A percentile compares a stretch with the other conserved stretches of the same genome.
Conservation (phyloP, 495 filamentous ascomycete species). For the Penicillium canescens region DNA sequence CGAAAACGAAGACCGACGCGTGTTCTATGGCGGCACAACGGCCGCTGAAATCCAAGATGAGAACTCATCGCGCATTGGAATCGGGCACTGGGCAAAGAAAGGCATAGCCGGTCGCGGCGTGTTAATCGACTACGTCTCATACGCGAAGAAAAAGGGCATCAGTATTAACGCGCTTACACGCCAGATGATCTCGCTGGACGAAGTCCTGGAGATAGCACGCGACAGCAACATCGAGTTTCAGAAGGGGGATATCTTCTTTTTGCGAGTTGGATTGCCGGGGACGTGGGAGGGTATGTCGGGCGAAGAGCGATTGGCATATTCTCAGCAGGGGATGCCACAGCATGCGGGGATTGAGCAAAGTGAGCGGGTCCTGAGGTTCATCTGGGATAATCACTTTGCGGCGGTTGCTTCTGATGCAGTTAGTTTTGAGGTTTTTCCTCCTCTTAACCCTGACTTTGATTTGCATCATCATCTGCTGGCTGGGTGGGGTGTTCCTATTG, state of each 20-base stretch:
- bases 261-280: slow-evolving; percentile 65
- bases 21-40: slow-evolving; percentile 57
- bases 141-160: slow-evolving; percentile 46
- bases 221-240: slow-evolving; percentile 61
- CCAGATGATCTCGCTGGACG: slow-evolving; percentile 60
- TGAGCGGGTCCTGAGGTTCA: slow-evolving; percentile 62
- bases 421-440: slow-evolving; percentile 66
- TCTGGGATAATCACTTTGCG: slow-evolving; percentile 71
- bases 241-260: slow-evolving; percentile 67
- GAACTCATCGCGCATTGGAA: slow-evolving; percentile 51
- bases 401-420: slow-evolving; percentile 65
- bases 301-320: slow-evolving; percentile 36
- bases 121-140: slow-evolving; percentile 55
- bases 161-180: slow-evolving; percentile 57
- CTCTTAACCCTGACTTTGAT: slow-evolving; percentile 48
- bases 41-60: slow-evolving; percentile 53
- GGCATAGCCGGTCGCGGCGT: slow-evolving; percentile 58
- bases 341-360: slow-evolving; percentile 65
- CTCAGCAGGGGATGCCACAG: slow-evolving; percentile 44
- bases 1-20: slow-evolving; percentile 32
- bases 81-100: slow-evolving; percentile 47
- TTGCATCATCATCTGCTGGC: slow-evolving; percentile 68
- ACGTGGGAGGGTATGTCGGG: slow-evolving; percentile 44
- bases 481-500: slow-evolving; percentile 67
- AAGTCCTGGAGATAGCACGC: slow-evolving; percentile 46